A percentile compares a stretch with the other conserved stretches of the same genome.
These are phyloP conservation scores for Takashimella tepidaria DNA, from an alignment of 1,284 basidiomycete species.

Conservation along the genomic window DNA sequence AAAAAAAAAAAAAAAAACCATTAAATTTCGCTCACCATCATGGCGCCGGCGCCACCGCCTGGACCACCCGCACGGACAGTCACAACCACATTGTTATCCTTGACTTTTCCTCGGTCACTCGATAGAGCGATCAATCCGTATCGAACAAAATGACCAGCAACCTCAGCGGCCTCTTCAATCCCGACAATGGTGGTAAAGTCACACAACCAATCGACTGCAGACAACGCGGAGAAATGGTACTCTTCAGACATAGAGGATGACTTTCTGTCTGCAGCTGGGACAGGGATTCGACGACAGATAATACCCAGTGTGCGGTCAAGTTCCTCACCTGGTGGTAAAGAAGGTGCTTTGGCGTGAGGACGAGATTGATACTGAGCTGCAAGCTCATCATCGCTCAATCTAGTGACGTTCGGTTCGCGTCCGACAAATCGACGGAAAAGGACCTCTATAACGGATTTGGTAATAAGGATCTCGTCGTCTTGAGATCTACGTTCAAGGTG, in stretches of 20 bases:
- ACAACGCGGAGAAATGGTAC: slow-evolving; percentile 78
- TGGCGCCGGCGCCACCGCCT: slow-evolving; percentile 41
- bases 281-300: slow-evolving; percentile 29
- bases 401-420: slow-evolving; percentile 67
- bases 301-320: slow-evolving; percentile 52
- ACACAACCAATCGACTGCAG: slow-evolving; percentile 91
- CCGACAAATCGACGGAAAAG: slow-evolving; percentile 94
- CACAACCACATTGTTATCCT: slow-evolving; percentile 81
- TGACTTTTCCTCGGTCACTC: slow-evolving; percentile 60
- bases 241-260: slow-evolving; percentile 47
- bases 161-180: slow-evolving; percentile 92
- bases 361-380: slow-evolving; percentile 42
- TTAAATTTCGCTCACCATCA: slow-evolving; percentile 41
- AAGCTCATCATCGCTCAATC: slow-evolving; percentile 39
- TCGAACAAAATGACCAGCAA: slow-evolving; percentile 94
- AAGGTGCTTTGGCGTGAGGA: slow-evolving; percentile 30
- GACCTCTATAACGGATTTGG: slow-evolving; percentile 85
- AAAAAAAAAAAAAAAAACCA: too few relatives aligned
- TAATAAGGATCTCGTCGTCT: slow-evolving; percentile 97
- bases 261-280: slow-evolving; percentile 14
- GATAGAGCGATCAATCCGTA: slow-evolving; percentile 85
- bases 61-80: slow-evolving; percentile 55
- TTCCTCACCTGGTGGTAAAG: slow-evolving; percentile 27
- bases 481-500: slow-evolving; percentile 87
- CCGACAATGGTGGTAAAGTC: slow-evolving; percentile 96